Percentiles rank a stretch among this genome's conserved stretches.
phyloP scores from a whole-genome alignment of 1,284 basidiomycete species.

The Rhodotorula sp. region DNA sequence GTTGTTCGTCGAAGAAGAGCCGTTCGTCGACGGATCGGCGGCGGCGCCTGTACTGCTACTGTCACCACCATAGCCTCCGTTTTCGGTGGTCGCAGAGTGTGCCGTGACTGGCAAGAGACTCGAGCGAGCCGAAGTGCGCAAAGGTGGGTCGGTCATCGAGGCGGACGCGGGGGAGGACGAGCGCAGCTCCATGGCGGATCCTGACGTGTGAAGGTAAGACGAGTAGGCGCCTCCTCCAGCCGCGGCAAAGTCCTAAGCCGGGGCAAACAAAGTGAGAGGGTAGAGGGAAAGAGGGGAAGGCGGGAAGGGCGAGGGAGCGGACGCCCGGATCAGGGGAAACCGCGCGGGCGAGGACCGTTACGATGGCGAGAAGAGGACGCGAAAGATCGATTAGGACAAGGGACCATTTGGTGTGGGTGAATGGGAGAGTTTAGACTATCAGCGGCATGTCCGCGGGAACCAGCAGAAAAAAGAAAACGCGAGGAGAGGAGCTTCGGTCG shows the following conservation, averaged over 20 bases:
- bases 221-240: background rate
- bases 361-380: background rate
- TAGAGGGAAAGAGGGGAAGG: too few relatives aligned
- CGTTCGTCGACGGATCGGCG: too few relatives aligned
- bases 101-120: constrained; percentile 13
- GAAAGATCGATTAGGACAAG: background rate
- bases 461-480: too few relatives aligned
- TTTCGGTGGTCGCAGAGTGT: constrained; percentile 5
- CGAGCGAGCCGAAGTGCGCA: constrained; percentile 20
- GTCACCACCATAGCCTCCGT: background rate
- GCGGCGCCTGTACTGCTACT: too few relatives aligned
- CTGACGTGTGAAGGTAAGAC: constrained; percentile 10
- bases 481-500: too few relatives aligned
- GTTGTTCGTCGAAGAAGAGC: too few relatives aligned
- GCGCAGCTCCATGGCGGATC: constrained; percentile 32
- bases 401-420: too few relatives aligned
- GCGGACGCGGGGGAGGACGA: constrained; percentile 22
- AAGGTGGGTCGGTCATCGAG: constrained; percentile 6
- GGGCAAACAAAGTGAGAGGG: background rate
- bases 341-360: background rate
- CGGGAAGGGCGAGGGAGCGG: background rate
- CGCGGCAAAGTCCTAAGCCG: constrained; percentile 28
- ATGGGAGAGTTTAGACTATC: too few relatives aligned
- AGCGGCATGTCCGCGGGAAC: too few relatives aligned
- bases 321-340: background rate